Base-by-base conservation (phyloP, 192 early-diverging fungal genomes). In the Backusella morwellensis region DNA sequence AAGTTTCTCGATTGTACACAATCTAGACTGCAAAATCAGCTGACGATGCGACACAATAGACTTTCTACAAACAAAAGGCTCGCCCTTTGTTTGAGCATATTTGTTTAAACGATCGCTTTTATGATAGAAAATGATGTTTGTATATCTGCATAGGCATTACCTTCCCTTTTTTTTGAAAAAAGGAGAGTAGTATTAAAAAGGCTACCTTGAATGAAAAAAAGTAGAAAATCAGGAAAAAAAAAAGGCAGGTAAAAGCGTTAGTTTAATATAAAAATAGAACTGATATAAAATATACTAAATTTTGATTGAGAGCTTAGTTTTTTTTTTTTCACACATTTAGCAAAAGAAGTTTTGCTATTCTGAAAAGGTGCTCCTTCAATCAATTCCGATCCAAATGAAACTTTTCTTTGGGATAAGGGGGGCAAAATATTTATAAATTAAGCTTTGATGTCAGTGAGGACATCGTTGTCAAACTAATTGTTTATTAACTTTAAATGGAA, bases 401-500 rank as follows among this genome's bases (percentile, higher is more conserved):
- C 47, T 44, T 15, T 14, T 44, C 15, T 44, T 44, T 12, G 42
- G 42, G 9, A 40, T 4, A 14, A 44, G 15, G 3, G 15, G 42
- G 3, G 4, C 0, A 44, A 44, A 17, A 14, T 11, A 9, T 17
- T 44, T 44, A 44, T 50, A 59, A 59, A 59, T 59, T 59, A 59
- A 59, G 11, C 54, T 59, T 59, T 59, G 2, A 59, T 59, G 54
- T 59, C 21, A 59, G 54, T 59, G 21, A 19, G 17, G 21, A 12
- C 26, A 26, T 59, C 21, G 54, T 59, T 59, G n/a, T 59, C 54
- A 59, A 59, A 59, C 54, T 32, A 21, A 59, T 59, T 59, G 54
- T 59, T 59, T 59, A n/a, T 50, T 59, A 59, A 59, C 54, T 59
- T 59, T 59, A 59, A 59, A 59, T 59, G 23, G 23, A 23, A 59